Evolutionary conservation across 2,329 filamentous ascomycete species (phyloP).

Genomic region (Ophiostoma sp.): DNA sequence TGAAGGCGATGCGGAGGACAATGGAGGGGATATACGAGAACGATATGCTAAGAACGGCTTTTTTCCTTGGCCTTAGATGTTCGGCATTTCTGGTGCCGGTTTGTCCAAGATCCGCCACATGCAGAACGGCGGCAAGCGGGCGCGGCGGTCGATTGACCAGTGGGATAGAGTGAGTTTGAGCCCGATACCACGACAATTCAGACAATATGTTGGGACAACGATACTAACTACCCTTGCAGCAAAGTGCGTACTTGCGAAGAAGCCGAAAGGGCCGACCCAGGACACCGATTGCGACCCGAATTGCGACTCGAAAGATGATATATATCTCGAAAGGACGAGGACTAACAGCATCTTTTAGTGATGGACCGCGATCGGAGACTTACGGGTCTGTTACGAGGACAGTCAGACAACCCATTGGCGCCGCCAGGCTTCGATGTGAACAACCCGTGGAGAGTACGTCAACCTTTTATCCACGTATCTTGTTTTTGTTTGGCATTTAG

Average conservation of each 20-base stretch:
- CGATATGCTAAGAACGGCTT: neutral
- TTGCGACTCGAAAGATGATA: neutral
- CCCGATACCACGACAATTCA: too few species aligned
- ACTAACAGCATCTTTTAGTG: constrained; percentile 46
- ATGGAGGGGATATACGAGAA: too few species aligned
- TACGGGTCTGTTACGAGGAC: constrained; percentile 59
- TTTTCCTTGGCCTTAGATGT: constrained; percentile 53
- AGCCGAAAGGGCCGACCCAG: neutral
- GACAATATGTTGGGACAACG: neutral
- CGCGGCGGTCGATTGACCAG: constrained; percentile 60
- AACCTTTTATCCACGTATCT: neutral
- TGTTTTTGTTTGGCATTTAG: neutral
- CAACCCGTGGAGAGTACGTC: constrained; percentile 63
- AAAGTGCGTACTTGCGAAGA: constrained; percentile 47
- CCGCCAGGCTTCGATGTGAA: constrained; percentile 62
- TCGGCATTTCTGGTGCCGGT: constrained; percentile 59
- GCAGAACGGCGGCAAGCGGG: constrained; percentile 62
- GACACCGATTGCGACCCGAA: neutral
- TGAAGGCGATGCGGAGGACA: neutral
- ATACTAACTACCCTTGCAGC: constrained; percentile 44
- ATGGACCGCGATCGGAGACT: constrained; percentile 65
- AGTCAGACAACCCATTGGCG: constrained; percentile 56
- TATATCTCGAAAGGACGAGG: neutral
- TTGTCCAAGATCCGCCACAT: constrained; percentile 57
- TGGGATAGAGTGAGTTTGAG: constrained; percentile 58